These are phyloP conservation scores for Usnea hakonensis DNA, from an alignment of 495 filamentous ascomycete genomes.

Conservation along the genomic window DNA sequence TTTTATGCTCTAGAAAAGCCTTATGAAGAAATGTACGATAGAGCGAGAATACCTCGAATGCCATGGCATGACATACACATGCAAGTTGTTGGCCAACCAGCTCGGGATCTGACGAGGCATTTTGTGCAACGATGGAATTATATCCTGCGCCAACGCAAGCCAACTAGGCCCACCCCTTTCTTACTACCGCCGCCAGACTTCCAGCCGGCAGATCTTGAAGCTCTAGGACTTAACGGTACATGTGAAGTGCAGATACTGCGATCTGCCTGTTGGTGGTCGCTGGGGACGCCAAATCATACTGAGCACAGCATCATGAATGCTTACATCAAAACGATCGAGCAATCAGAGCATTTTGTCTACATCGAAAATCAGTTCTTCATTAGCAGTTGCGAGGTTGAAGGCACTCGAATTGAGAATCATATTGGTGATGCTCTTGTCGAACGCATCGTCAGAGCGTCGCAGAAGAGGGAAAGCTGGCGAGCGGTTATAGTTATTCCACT, in stretches of 20 bases:
- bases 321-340: constrained; percentile 88
- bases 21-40: constrained; percentile 98
- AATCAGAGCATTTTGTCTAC: constrained; percentile 95
- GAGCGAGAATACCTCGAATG: constrained; percentile 81
- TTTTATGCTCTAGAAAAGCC: constrained; percentile 91
- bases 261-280: constrained; percentile 83
- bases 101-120: constrained; percentile 86
- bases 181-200: constrained; percentile 90
- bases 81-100: constrained; percentile 96
- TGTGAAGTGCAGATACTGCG: constrained; percentile 95
- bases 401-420: constrained; percentile 78
- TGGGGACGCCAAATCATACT: constrained; percentile 70
- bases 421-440: constrained; percentile 95
- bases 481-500: constrained; percentile 92
- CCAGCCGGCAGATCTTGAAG: constrained; percentile 72
- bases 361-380: constrained; percentile 99
- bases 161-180: constrained; percentile 88
- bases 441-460: constrained; percentile 75
- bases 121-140: constrained; percentile 99
- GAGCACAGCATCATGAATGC: constrained; percentile 95
- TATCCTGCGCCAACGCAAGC: constrained; percentile 85
- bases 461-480: constrained; percentile 83
- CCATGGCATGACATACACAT: constrained; percentile 99
- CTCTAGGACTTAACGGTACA: constrained; percentile 79
- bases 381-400: constrained; percentile 82